Percentiles rank a stretch among this genome's conserved stretches.
phyloP scores from a whole-genome alignment of 1,284 basidiomycete genomes.

The Hypsizygus ulmarius region DNA sequence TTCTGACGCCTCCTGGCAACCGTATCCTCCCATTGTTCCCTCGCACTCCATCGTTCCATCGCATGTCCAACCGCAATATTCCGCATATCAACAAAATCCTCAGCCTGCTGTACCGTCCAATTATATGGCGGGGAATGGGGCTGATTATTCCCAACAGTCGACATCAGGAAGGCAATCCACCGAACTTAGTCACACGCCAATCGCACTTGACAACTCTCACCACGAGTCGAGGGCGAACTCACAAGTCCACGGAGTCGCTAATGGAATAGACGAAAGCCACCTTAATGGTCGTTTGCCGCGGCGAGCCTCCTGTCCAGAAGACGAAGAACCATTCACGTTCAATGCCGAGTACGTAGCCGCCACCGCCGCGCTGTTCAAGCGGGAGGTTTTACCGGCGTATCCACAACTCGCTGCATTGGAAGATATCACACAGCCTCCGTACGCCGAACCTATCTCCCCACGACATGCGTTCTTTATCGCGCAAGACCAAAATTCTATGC shows the following conservation, averaged over 20 bases:
- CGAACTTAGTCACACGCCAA: neutral
- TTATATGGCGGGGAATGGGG: neutral
- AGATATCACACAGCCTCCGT: constrained; percentile 11
- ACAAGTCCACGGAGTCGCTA: neutral
- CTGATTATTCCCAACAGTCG: neutral
- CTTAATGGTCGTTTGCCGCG: constrained; percentile 4
- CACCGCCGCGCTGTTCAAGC: constrained; percentile 29
- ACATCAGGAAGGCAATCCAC: neutral
- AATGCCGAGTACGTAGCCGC: constrained; percentile 32
- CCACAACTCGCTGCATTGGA: constrained; percentile 26
- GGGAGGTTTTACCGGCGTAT: constrained; percentile 32
- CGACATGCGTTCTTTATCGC: constrained; percentile 20
- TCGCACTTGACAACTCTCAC: neutral
- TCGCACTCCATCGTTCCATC: neutral
- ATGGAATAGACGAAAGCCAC: neutral
- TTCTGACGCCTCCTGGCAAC: constrained; percentile 17
- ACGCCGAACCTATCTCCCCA: constrained; percentile 16
- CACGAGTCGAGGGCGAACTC: neutral
- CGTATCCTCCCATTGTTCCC: constrained; percentile 9
- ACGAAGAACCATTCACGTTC: constrained; percentile 35
- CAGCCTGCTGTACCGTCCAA: neutral
- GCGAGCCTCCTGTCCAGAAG: constrained; percentile 18
- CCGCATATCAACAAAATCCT: too few relatives aligned
- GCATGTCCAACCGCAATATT: too few relatives aligned
- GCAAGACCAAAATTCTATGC: constrained; percentile 15